phyloP scores from a whole-genome alignment of 1,284 basidiomycete genomes.

The Tilletia indica region DNA sequence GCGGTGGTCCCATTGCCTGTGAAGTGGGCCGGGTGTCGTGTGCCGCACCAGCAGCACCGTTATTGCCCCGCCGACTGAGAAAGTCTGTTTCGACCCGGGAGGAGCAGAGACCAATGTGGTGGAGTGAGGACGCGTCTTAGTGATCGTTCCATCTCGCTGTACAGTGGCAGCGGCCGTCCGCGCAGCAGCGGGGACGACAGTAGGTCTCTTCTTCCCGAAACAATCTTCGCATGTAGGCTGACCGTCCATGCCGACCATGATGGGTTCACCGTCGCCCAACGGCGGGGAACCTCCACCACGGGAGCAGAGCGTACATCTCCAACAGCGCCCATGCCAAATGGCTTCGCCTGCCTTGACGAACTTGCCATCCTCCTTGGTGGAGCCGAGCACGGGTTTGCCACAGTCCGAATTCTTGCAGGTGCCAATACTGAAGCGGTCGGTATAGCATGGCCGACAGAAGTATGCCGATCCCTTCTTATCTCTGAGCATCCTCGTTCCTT shows the following conservation, averaged over 20 bases:
- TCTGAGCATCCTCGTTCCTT: not conserved
- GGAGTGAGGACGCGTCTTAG: not conserved
- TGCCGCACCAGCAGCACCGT: not conserved
- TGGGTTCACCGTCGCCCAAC: slow-evolving; percentile 23
- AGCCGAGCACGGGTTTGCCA: slow-evolving; percentile 33
- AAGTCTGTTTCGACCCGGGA: not conserved
- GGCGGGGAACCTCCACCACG: slow-evolving; percentile 15
- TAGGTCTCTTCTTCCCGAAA: slow-evolving; percentile 30
- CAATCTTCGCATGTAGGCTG: slow-evolving; percentile 38
- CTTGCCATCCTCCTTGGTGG: slow-evolving; percentile 43
- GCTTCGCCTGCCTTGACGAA: slow-evolving; percentile 33
- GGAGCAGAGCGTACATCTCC: slow-evolving; percentile 33
- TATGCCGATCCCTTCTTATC: slow-evolving; percentile 19
- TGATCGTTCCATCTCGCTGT: not conserved
- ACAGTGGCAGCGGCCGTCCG: not conserved
- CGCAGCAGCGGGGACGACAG: not conserved
- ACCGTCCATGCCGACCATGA: slow-evolving; percentile 42
- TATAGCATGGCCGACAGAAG: slow-evolving; percentile 41
- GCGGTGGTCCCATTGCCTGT: not conserved
- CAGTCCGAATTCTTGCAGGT: slow-evolving; percentile 26
- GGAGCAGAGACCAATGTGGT: not conserved
- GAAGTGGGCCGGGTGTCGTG: not conserved
- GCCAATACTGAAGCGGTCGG: slow-evolving; percentile 34
- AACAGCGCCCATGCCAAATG: slow-evolving; percentile 45
- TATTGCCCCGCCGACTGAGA: no score